Evolutionary conservation across 495 filamentous ascomycete species (phyloP), one percentile per base, ranked within the genome.

Genomic region (Saxispiralis lemnorum): DNA sequence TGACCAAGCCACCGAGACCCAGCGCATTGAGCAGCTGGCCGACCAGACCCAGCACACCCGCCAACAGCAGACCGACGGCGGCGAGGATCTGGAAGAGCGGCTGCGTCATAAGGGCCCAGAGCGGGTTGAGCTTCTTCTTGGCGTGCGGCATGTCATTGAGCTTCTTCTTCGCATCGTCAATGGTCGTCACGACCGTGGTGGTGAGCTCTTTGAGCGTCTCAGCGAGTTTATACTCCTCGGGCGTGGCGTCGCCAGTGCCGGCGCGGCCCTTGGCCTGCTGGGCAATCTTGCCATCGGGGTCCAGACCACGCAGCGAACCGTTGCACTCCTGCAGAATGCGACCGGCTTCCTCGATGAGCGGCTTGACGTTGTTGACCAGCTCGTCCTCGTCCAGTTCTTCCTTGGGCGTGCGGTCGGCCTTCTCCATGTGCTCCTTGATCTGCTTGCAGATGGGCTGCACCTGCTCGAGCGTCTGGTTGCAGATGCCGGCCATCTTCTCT

Each of bases 1-100:
- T 78, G 46, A 93, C 66, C 2, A 94, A 52, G 9, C 79, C 79
- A 40, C 86, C 85, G 1, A 94, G 70, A 43, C 86, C 86, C n/a
- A 94, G 72, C 1, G 79, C 83, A 41, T 82, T 76, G 21, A 93
- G 67, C 43, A 93, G 59, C 56, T 74, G 75, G 40, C 83, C 87
- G 12, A 94, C 82, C 6, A 95, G 67, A 2, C 73, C 74, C 2
- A 95, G 64, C 7, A 95, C 87, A 56, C 87, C 87, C 20, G 66
- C 76, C 36, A 95, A 63, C 43, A 95, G 61, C 43, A 95, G 62
- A 9, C 87, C 87, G 12, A 95, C 87, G 13, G 81, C 87, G 6
- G 86, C 84, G 45, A 95, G 69, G 59, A 94, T 93, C 69, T 94
- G 86, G 71, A 85, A 83, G 16, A 93, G 66, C 13, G 86, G 86